phyloP scores from a whole-genome alignment of 805 yeast species.

The Yamadazyma laniorum region DNA sequence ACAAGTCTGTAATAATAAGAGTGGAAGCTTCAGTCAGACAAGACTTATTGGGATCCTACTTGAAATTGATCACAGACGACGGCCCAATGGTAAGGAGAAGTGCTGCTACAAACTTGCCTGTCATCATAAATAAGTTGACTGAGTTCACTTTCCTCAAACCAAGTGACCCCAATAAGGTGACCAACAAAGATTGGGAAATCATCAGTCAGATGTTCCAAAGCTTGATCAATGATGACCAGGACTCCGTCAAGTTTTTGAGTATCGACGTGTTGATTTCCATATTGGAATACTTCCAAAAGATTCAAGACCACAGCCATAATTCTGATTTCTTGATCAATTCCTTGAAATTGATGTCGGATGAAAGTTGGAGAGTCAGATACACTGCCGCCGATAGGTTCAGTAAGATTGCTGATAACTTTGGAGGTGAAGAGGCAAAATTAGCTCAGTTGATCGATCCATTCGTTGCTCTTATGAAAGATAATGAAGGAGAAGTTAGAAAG shows the following conservation, averaged over 20 bases:
- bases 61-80: constrained; percentile 78
- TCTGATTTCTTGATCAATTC: constrained; percentile 64
- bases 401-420: constrained; percentile 63
- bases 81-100: constrained; percentile 98
- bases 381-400: constrained; percentile 96
- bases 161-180: constrained; percentile 36
- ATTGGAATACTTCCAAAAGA: constrained; percentile 61
- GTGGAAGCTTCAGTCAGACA: constrained; percentile 56
- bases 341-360: constrained; percentile 74
- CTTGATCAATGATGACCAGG: constrained; percentile 83
- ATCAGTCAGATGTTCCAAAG: constrained; percentile 79
- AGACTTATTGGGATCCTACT: constrained; percentile 63
- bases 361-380: constrained; percentile 97
- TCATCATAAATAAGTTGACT: constrained; percentile 55
- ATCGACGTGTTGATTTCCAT: constrained; percentile 87
- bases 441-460: constrained; percentile 68
- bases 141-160: constrained; percentile 36
- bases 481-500: constrained; percentile 95
- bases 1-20: constrained; percentile 62
- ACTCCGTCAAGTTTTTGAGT: constrained; percentile 86
- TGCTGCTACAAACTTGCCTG: constrained; percentile 83
- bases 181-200: constrained; percentile 69
- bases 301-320: constrained; percentile 56
- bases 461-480: constrained; percentile 77
- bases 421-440: constrained; percentile 53